Evolutionary conservation across 805 yeast genomes (phyloP).

Genomic region (Saturnispora gosingensis): DNA sequence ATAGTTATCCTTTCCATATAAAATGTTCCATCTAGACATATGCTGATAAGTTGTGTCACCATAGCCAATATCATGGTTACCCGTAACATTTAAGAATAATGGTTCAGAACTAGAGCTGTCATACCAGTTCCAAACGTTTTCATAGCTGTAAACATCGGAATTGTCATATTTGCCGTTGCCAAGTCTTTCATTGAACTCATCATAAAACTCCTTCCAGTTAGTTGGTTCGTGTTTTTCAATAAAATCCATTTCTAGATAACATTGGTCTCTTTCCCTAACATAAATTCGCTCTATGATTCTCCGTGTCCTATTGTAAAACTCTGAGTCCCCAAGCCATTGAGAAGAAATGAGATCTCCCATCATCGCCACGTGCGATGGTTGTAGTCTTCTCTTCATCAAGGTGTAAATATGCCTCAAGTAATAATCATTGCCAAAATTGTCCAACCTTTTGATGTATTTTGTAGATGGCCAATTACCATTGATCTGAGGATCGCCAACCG

Average conservation of each 20-base stretch:
- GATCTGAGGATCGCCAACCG: conserved; percentile 96
- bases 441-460: conserved; percentile 63
- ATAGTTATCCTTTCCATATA: conserved; percentile 81
- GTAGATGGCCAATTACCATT: conserved; percentile 77
- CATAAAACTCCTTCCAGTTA: conserved; percentile 43
- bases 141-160: conserved; percentile 36
- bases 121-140: conserved; percentile 63
- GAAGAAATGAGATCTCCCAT: conserved; percentile 90
- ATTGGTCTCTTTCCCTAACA: conserved; percentile 46
- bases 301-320: conserved; percentile 70
- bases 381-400: conserved; percentile 50
- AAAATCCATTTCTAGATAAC: conserved; percentile 39
- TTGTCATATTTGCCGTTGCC: conserved; percentile 25
- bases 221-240: conserved; percentile 41
- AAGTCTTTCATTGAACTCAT: conserved; percentile 25
- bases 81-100: conserved; percentile 73
- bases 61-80: conserved; percentile 95
- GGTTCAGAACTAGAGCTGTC: conserved; percentile 37
- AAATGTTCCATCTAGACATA: conserved; percentile 60
- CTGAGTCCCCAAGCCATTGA: conserved; percentile 89
- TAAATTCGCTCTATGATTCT: conserved; percentile 66
- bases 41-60: conserved; percentile 94
- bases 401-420: conserved; percentile 77
- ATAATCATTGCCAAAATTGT: conserved; percentile 82
- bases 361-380: conserved; percentile 77